phyloP scores from a whole-genome alignment of 345 rosid genomes.

The Eucalyptus victrix region DNA sequence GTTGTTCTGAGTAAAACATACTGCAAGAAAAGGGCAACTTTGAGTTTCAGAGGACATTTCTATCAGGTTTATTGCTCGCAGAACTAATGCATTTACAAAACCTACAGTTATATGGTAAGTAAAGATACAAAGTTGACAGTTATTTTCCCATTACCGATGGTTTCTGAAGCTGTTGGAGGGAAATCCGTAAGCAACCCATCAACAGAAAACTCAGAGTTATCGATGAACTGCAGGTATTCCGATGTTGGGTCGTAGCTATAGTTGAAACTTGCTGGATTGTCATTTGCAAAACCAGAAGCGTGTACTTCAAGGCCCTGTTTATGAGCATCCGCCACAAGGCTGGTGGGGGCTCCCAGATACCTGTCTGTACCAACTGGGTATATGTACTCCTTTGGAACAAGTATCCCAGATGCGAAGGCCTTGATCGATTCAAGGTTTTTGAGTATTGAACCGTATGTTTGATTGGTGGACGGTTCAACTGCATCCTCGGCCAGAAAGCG shows the following conservation, averaged over 20 bases:
- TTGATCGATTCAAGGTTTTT: constrained; percentile 43
- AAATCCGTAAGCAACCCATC: constrained; percentile 85
- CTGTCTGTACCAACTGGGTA: constrained; percentile 36
- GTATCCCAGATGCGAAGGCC: constrained; percentile 58
- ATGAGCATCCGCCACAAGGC: constrained; percentile 74
- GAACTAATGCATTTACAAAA: not conserved
- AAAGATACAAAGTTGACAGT: not conserved
- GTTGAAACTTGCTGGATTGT: constrained; percentile 28
- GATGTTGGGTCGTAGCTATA: constrained; percentile 60
- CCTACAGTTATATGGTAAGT: not conserved
- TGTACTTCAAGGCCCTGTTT: constrained; percentile 56
- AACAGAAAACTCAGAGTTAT: constrained; percentile 44
- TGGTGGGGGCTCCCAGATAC: constrained; percentile 44
- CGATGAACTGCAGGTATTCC: constrained; percentile 61
- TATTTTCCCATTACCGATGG: constrained; percentile 31
- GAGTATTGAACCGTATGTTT: constrained; percentile 34
- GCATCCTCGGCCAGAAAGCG: constrained; percentile 18
- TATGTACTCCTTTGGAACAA: constrained; percentile 73
- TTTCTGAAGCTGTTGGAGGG: constrained; percentile 63
- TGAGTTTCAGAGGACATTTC: not conserved
- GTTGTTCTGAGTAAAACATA: constrained; percentile 39
- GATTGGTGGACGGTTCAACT: constrained; percentile 58
- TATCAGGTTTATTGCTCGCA: not conserved
- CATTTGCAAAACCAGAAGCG: constrained; percentile 79
- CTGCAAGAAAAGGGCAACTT: constrained; percentile 20